A percentile compares a stretch with the other conserved stretches of the same genome.
These are phyloP conservation scores for Globisporangium lucens DNA, from an alignment of 352 stramenopile species.

Conservation along the genomic window DNA sequence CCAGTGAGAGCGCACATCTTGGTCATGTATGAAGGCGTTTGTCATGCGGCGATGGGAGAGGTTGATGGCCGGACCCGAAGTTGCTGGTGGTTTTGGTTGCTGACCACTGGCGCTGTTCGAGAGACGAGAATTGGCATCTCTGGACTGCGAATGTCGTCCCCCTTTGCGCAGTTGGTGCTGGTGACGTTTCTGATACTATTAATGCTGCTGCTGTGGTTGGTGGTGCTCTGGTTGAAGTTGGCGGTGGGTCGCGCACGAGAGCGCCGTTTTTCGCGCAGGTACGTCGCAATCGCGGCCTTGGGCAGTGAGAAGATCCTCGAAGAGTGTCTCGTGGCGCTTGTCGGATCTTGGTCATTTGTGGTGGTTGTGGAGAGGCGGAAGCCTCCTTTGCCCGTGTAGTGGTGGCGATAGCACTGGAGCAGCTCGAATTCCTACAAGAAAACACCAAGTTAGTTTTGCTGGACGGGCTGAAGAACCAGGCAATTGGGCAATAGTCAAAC, in stretches of 20 bases:
- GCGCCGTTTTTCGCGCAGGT: conserved; percentile 49
- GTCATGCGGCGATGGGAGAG: not conserved
- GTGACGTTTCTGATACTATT: not conserved
- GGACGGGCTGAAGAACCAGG: no score
- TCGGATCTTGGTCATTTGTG: conserved; percentile 13
- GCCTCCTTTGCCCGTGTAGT: conserved; percentile 44
- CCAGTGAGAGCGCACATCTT: not conserved
- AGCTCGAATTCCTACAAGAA: conserved; percentile 46
- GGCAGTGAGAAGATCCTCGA: conserved; percentile 44
- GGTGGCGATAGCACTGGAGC: conserved; percentile 63
- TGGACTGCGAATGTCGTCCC: conserved; percentile 46
- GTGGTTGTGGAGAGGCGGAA: conserved; percentile 32
- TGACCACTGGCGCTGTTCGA: not conserved
- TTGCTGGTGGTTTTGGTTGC: not conserved
- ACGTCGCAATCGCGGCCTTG: conserved; percentile 50
- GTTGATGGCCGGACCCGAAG: not conserved
- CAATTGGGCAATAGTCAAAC: not conserved
- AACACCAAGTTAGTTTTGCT: not conserved
- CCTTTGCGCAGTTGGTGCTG: conserved; percentile 25
- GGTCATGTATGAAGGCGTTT: not conserved
- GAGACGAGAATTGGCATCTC: conserved; percentile 11
- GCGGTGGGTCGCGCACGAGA: conserved; percentile 13
- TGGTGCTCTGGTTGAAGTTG: not conserved
- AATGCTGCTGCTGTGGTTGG: not conserved
- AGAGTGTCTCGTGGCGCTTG: conserved; percentile 6